Evolutionary conservation across 75 land plant genomes (phyloP), one percentile per base, ranked within the genome.

Genomic region (Cryptomeria japonica): DNA sequence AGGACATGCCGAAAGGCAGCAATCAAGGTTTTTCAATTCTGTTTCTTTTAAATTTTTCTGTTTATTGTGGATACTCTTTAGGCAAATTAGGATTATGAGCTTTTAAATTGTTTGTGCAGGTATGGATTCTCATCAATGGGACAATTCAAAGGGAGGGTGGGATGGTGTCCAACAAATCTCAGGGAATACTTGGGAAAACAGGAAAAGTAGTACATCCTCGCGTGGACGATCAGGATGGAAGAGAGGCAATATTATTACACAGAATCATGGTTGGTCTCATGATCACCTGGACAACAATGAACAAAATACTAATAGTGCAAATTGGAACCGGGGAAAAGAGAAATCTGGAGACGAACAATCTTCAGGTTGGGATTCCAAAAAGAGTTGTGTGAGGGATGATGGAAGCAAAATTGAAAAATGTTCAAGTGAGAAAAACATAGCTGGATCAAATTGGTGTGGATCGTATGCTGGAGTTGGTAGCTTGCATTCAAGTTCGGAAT

Each of bases 11-110:
- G 12, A 84, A 88, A 83, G 90, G 88, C 13, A 90, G 84, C 51
- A 92, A 86, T 79, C 88, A 64, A 91, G 96, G 95, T 93, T 72
- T n/a, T 18, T 91, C n/a, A 31, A 16, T 87, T 58, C 80, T 86
- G 47, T 53, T 73, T 86, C n/a, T 25, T 42, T 58, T 42, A 42
- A 87, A 70, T 19, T 34, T 86, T 42, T 31, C 15, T 34, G 2
- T 84, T 68, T 58, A 19, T 34, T 0, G 44, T 39, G 44, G 22
- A 47, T 87, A 16, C 88, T 51, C 85, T 32, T 37, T n/a, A 37
- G 25, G 68, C 22, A 55, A 44, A 70, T 42, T 73, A 82, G 49
- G 22, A 44, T 46, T 51, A 22, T 46, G 84, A 82, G n/a, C 84
- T 41, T 3, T 82, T 82, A 1, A 0, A 82, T 82, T 82, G 31